A percentile compares a stretch with the other conserved stretches of the same genome.
Evolutionary conservation across 148 eudicot genomes (phyloP).

Genomic region (Bassia scoparia): DNA sequence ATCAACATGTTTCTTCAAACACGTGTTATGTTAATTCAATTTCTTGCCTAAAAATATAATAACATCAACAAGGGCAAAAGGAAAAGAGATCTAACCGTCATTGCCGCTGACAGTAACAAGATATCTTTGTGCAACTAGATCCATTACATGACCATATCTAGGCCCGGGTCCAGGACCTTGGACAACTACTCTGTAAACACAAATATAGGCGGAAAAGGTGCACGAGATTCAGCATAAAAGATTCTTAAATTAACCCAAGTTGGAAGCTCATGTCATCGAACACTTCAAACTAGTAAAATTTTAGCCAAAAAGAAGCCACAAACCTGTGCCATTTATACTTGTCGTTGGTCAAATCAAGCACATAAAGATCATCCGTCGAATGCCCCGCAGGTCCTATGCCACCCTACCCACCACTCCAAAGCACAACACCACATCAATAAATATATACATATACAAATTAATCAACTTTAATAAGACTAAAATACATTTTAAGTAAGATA

Average conservation of each 20-base stretch:
- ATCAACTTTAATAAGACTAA: neutral
- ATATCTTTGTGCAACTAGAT: slow-evolving; percentile 85
- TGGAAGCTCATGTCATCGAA: neutral
- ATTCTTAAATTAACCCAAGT: neutral
- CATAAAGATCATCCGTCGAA: slow-evolving; percentile 87
- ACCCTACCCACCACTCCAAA: slow-evolving; percentile 47
- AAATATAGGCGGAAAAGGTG: neutral
- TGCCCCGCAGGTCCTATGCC: slow-evolving; percentile 99
- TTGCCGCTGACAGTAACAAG: slow-evolving; percentile 90
- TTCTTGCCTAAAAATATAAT: slow-evolving; percentile 10
- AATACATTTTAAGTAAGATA: neutral
- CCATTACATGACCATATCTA: slow-evolving; percentile 96
- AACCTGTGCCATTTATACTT: slow-evolving; percentile 97
- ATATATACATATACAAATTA: neutral
- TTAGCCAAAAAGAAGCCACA: slow-evolving; percentile 13
- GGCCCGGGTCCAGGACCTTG: slow-evolving; percentile 98
- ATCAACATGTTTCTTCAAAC: neutral
- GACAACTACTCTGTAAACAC: slow-evolving; percentile 70
- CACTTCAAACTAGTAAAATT: neutral
- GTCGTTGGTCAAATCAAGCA: slow-evolving; percentile 87
- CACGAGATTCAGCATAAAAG: neutral
- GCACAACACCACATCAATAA: slow-evolving; percentile 22
- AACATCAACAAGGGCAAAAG: neutral
- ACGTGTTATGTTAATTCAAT: neutral
- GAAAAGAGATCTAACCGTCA: slow-evolving; percentile 59